These are phyloP conservation scores for Nidularia pulvinata DNA, from an alignment of 768 basidiomycete genomes.

Conservation along the genomic window DNA sequence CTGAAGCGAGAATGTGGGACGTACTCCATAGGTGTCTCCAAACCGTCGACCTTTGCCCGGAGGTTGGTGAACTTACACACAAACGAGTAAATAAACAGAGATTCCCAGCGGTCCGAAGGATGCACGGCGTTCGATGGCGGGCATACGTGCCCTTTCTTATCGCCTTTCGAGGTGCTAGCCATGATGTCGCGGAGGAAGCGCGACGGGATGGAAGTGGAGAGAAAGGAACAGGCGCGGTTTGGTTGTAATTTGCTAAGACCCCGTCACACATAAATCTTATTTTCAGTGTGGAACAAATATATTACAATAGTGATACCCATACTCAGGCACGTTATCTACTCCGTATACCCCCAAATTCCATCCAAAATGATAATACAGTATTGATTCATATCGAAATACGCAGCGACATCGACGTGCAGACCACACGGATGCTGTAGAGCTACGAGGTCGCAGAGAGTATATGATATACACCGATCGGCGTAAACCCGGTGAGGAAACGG, in stretches of 20 bases:
- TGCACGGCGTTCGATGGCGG: conserved; percentile 66
- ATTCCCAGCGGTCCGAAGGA: conserved; percentile 86
- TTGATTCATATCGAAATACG: not conserved
- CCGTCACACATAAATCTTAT: conserved; percentile 17
- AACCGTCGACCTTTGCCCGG: conserved; percentile 73
- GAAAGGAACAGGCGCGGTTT: conserved; percentile 6
- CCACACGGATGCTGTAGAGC: too few relatives aligned
- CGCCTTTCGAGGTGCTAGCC: conserved; percentile 22
- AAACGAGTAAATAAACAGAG: conserved; percentile 83
- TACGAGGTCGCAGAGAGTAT: not conserved
- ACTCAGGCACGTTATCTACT: conserved; percentile 16
- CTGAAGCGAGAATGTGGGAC: conserved; percentile 29
- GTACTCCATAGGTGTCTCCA: conserved; percentile 85
- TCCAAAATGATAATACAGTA: not conserved
- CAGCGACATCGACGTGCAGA: too few relatives aligned
- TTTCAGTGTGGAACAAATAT: conserved; percentile 50
- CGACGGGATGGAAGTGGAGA: conserved; percentile 26
- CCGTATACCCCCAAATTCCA: not conserved
- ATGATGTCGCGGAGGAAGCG: conserved; percentile 31
- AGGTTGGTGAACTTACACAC: conserved; percentile 82
- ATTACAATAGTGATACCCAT: conserved; percentile 34
- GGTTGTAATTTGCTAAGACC: not conserved
- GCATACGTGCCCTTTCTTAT: conserved; percentile 47
- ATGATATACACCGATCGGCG: not conserved
- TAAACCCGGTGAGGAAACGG: not conserved